Percentiles rank a stretch among this genome's conserved stretches.
Evolutionary conservation across 768 basidiomycete genomes (phyloP).

Genomic region (Vararia minispora): DNA sequence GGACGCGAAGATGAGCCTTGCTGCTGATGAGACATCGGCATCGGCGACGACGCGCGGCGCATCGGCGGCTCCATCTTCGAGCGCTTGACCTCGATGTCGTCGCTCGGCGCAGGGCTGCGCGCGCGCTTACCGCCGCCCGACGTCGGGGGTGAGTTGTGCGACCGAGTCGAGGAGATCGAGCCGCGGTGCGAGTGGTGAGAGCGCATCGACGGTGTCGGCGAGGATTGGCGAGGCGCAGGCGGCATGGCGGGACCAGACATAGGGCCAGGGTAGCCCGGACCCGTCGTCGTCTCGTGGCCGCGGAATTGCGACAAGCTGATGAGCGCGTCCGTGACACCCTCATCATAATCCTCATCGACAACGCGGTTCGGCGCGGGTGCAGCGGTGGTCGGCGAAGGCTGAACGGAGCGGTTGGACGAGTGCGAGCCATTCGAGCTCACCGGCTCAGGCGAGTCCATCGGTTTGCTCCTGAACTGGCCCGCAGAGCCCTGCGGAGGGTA

Average conservation of each 20-base stretch:
- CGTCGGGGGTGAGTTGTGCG: slow-evolving; percentile 51
- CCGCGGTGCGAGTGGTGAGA: slow-evolving; percentile 45
- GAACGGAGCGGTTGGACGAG: slow-evolving; percentile 44
- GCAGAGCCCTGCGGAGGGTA: slow-evolving; percentile 18
- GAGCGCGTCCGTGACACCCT: slow-evolving; percentile 78
- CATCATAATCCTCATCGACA: slow-evolving; percentile 92
- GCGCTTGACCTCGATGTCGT: slow-evolving; percentile 48
- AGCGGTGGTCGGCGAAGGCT: slow-evolving; percentile 60
- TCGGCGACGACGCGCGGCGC: slow-evolving; percentile 44
- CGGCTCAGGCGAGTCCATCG: slow-evolving; percentile 46
- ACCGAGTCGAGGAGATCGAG: slow-evolving; percentile 55
- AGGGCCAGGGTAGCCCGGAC: slow-evolving; percentile 9
- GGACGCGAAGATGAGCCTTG: slow-evolving; percentile 53
- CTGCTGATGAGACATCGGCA: no score
- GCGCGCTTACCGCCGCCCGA: slow-evolving; percentile 50
- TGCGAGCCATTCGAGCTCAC: slow-evolving; percentile 51
- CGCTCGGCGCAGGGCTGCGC: slow-evolving; percentile 56
- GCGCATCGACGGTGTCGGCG: slow-evolving; percentile 32
- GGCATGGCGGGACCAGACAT: slow-evolving; percentile 6
- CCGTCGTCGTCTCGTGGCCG: slow-evolving; percentile 13
- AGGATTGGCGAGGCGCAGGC: slow-evolving; percentile 6
- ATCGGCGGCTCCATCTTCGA: slow-evolving; percentile 43
- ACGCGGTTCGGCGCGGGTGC: slow-evolving; percentile 49
- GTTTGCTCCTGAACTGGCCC: slow-evolving; percentile 16
- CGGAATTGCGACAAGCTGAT: slow-evolving; percentile 43